Evolutionary conservation across 2,329 filamentous ascomycete genomes (phyloP).

Genomic region (Fusarium poae): DNA sequence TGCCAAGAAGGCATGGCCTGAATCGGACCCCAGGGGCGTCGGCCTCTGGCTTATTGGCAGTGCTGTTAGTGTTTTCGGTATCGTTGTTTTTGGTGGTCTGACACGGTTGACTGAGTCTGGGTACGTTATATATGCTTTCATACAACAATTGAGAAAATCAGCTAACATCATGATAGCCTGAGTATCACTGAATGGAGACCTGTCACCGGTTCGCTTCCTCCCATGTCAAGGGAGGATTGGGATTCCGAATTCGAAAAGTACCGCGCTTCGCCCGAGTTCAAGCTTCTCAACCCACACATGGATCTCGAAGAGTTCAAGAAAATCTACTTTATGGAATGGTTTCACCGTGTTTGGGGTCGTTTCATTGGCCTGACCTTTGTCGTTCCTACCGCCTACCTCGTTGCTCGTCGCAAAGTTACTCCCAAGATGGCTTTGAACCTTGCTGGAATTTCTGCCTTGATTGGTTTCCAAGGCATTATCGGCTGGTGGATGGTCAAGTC

Average conservation of each 20-base stretch:
- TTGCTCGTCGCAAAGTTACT: conserved; percentile 83
- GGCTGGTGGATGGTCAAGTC: conserved; percentile 99
- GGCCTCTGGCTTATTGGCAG: conserved; percentile 95
- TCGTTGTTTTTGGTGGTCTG: conserved; percentile 93
- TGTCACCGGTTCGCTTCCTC: conserved; percentile 91
- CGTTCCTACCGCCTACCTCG: conserved; percentile 88
- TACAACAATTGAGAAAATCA: background rate
- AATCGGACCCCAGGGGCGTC: conserved; percentile 79
- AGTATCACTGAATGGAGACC: conserved; percentile 99
- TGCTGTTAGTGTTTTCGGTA: conserved; percentile 93
- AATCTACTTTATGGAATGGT: conserved; percentile 99
- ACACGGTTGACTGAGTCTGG: conserved; percentile 96
- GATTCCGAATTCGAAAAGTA: conserved; percentile 94
- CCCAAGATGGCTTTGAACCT: conserved; percentile 82
- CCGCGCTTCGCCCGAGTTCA: conserved; percentile 91
- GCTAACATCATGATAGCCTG: conserved; percentile 67
- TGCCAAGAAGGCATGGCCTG: conserved; percentile 62
- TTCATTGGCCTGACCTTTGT: conserved; percentile 92
- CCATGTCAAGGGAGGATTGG: conserved; percentile 84
- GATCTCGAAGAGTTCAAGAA: conserved; percentile 93
- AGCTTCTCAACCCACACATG: conserved; percentile 93
- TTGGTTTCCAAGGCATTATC: conserved; percentile 94
- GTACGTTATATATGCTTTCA: conserved; percentile 63
- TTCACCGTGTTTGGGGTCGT: conserved; percentile 93
- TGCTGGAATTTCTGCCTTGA: conserved; percentile 85